These are phyloP conservation scores for Podaxis mareebaensis DNA, from an alignment of 768 basidiomycete species.

Conservation along the genomic window DNA sequence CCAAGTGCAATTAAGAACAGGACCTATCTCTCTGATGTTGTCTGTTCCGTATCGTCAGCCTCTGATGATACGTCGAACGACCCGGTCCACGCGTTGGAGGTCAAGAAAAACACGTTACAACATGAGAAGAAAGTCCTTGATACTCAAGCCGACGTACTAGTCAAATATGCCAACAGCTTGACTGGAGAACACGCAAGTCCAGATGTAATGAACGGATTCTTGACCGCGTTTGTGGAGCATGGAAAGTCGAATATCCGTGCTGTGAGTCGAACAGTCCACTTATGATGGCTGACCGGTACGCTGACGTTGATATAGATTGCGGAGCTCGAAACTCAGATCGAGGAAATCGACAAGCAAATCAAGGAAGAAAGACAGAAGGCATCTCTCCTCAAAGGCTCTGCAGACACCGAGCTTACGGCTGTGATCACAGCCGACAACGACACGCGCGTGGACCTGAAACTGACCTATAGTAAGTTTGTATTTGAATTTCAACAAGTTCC, in stretches of 20 bases:
- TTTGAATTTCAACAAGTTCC: background rate
- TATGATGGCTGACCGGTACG: background rate
- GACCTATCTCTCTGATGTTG: conserved; percentile 55
- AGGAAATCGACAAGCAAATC: conserved; percentile 39
- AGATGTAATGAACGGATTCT: conserved; percentile 37
- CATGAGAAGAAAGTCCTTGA: conserved; percentile 39
- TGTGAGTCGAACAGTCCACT: conserved; percentile 21
- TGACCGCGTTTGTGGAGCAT: conserved; percentile 41
- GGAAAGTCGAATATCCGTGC: conserved; percentile 35
- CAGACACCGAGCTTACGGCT: conserved; percentile 38
- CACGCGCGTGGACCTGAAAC: conserved; percentile 40
- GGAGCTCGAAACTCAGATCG: conserved; percentile 42
- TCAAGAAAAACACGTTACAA: conserved; percentile 36
- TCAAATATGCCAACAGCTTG: conserved; percentile 45
- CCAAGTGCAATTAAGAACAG: conserved; percentile 20
- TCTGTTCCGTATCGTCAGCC: conserved; percentile 39
- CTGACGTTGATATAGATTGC: conserved; percentile 25
- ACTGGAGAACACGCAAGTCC: conserved; percentile 42
- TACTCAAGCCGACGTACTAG: conserved; percentile 42
- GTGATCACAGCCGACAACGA: conserved; percentile 42
- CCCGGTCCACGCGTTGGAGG: conserved; percentile 32
- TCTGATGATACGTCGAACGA: conserved; percentile 20
- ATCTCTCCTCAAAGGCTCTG: conserved; percentile 34
- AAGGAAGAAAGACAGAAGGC: conserved; percentile 32
- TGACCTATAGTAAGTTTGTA: conserved; percentile 50